A percentile compares a stretch with the other conserved stretches of the same genome.
Conservation (phyloP, 2,329 filamentous ascomycete genomes). For the Arthrobotrys sphaeroides region DNA sequence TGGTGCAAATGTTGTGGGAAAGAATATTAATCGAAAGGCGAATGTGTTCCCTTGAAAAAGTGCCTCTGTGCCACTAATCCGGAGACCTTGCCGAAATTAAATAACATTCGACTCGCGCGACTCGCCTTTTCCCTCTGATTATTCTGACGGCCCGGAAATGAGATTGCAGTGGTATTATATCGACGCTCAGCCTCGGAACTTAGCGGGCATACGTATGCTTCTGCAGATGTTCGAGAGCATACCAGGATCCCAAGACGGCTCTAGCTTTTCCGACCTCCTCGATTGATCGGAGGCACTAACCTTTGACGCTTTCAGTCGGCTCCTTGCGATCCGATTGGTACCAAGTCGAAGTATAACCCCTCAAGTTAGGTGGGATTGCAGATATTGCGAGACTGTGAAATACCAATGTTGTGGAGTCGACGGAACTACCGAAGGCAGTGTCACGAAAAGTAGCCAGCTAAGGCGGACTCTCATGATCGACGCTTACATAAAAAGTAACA, state of each 20-base stretch:
- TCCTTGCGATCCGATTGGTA: conserved; percentile 28
- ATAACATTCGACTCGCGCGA: background rate
- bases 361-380: conserved; percentile 9
- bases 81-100: conserved; percentile 36
- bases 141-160: background rate
- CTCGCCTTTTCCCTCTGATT: background rate
- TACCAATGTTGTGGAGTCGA: background rate
- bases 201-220: conserved; percentile 26
- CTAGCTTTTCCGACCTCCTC: conserved; percentile 17
- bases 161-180: conserved; percentile 1
- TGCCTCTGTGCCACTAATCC: background rate
- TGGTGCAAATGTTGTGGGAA: too few species aligned
- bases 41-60: background rate
- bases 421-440: conserved; percentile 30
- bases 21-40: conserved; percentile 21
- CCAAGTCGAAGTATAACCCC: background rate
- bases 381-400: background rate
- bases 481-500: background rate
- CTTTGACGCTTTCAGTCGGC: conserved; percentile 3
- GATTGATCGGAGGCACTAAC: conserved; percentile 16
- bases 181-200: conserved; percentile 24
- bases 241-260: background rate
- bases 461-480: conserved; percentile 18
- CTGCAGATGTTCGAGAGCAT: conserved; percentile 15
- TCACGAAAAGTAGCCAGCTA: conserved; percentile 1